Percentiles rank a stretch among this genome's conserved stretches.
phyloP scores from a whole-genome alignment of 371 early-diverging fungal genomes.

The Lichtheimia corymbifera region DNA sequence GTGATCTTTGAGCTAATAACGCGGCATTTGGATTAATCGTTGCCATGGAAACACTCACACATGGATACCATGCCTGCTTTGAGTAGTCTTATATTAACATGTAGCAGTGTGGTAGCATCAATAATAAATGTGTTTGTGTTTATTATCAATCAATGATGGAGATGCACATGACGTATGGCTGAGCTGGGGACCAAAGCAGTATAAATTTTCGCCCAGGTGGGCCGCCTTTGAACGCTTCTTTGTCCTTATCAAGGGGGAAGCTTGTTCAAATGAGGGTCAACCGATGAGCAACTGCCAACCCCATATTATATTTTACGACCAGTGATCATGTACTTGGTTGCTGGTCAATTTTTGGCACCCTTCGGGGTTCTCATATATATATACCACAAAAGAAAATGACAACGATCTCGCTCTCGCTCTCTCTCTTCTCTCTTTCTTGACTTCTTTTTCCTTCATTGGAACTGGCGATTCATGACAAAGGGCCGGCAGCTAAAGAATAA shows the following conservation, averaged over 20 bases:
- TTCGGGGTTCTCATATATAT: constrained; percentile 3
- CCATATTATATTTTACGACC: constrained; percentile 6
- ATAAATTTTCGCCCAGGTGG: background rate
- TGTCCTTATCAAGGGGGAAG: constrained; percentile 15
- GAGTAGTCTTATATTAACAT: too few species aligned
- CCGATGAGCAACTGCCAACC: constrained; percentile 15
- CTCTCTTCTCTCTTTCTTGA: background rate
- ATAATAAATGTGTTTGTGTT: too few species aligned
- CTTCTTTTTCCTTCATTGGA: background rate
- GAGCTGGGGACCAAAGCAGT: background rate
- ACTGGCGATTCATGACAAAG: constrained; percentile 4
- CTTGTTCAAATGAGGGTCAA: constrained; percentile 15
- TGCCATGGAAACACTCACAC: too few species aligned
- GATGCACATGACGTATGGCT: background rate
- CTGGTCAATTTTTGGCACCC: constrained; percentile 7
- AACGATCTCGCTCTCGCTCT: background rate
- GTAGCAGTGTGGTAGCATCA: too few species aligned
- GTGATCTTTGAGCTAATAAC: too few species aligned
- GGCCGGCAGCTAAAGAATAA: constrained; percentile 11
- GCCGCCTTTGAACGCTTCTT: constrained; percentile 2
- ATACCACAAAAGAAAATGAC: constrained; percentile 8
- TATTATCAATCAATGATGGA: too few species aligned
- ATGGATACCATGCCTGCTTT: too few species aligned
- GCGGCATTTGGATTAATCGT: too few species aligned
- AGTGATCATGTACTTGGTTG: background rate